A percentile compares a stretch with the other conserved stretches of the same genome.
phyloP scores from a whole-genome alignment of 176 grass and related monocot genomes.

The Aechmea fasciata region DNA sequence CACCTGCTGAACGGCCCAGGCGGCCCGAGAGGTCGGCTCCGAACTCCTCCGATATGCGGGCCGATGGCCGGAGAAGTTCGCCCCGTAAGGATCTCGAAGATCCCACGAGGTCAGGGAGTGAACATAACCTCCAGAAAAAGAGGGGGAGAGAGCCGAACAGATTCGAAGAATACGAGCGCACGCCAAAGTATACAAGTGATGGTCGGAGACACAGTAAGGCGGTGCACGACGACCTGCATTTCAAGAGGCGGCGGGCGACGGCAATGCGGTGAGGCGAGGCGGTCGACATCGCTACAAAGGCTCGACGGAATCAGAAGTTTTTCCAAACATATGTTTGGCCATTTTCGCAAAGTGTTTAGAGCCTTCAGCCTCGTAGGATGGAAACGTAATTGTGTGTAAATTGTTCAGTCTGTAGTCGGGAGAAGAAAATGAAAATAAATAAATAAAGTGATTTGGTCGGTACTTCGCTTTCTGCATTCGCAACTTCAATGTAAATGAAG shows the following conservation, averaged over 20 bases:
- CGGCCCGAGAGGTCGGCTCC: background rate
- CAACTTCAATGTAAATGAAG: too few species aligned
- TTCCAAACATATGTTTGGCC: too few species aligned
- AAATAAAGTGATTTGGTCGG: too few species aligned
- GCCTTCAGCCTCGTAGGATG: too few species aligned
- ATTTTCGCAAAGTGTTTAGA: too few species aligned
- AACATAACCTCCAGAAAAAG: background rate
- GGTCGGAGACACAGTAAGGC: slow-evolving; percentile 19
- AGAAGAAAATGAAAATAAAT: too few species aligned
- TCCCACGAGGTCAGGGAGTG: background rate
- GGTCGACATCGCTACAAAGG: background rate
- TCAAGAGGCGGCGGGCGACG: slow-evolving; percentile 44
- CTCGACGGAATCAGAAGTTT: background rate
- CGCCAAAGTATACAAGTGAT: slow-evolving; percentile 3
- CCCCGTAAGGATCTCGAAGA: background rate
- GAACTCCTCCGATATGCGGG: background rate
- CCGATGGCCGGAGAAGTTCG: background rate
- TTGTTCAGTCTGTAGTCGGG: too few species aligned
- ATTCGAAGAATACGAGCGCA: slow-evolving; percentile 6
- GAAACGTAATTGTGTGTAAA: too few species aligned
- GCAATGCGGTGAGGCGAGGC: slow-evolving; percentile 19
- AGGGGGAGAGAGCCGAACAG: background rate
- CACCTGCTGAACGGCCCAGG: background rate
- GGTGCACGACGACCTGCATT: slow-evolving; percentile 28
- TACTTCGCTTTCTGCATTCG: too few species aligned